Conservation (phyloP, 1,139 yeast species). For the Protomyces inouyei region DNA sequence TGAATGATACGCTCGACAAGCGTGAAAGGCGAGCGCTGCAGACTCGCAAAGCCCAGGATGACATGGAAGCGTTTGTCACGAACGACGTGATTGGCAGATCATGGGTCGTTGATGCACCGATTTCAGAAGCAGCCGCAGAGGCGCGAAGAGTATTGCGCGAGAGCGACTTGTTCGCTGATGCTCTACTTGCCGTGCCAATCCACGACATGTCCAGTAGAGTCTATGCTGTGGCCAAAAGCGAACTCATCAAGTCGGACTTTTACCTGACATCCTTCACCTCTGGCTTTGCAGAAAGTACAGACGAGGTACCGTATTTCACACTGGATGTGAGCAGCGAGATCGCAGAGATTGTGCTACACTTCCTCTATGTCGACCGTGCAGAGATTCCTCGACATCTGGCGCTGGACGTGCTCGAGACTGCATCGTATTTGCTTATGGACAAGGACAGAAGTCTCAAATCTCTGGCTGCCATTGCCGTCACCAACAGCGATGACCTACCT, state of each 20-base stretch:
- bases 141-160: conserved; percentile 10
- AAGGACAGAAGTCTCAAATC: conserved; percentile 49
- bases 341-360: conserved; percentile 54
- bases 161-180: conserved; percentile 29
- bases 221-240: conserved; percentile 62
- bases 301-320: conserved; percentile 40
- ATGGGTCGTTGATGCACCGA: neutral
- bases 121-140: neutral
- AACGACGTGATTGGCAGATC: conserved; percentile 42
- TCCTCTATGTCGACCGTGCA: conserved; percentile 58
- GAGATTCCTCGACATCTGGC: conserved; percentile 50
- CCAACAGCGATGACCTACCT: conserved; percentile 40
- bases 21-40: conserved; percentile 15
- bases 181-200: conserved; percentile 29
- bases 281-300: conserved; percentile 41
- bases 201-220: conserved; percentile 29
- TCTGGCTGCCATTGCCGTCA: conserved; percentile 58
- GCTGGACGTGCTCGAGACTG: conserved; percentile 54
- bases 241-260: conserved; percentile 58
- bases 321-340: conserved; percentile 43
- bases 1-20: conserved; percentile 5
- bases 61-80: conserved; percentile 41
- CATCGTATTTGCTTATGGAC: conserved; percentile 60
- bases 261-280: conserved; percentile 62
- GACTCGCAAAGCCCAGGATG: conserved; percentile 33